Base-by-base conservation (phyloP, 495 filamentous ascomycete genomes). In the Jackrogersella minutella region DNA sequence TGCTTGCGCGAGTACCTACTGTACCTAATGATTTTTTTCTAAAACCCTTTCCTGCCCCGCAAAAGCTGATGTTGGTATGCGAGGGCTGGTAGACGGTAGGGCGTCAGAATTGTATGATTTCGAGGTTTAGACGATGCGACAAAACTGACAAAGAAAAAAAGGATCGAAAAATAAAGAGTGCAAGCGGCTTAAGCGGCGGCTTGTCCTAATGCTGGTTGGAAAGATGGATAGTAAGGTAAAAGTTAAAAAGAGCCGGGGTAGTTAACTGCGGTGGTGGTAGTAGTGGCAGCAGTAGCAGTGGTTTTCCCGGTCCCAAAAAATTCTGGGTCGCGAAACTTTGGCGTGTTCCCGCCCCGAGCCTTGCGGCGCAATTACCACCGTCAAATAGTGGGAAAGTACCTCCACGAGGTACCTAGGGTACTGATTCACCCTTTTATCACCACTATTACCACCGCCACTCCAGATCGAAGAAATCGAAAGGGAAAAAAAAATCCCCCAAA, bases 271-370 rank as follows among this genome's bases (percentile, higher is more conserved):
- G n/a, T n/a, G n/a, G n/a, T n/a, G n/a, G n/a, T n/a, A n/a, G n/a
- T n/a, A n/a, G n/a, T n/a, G n/a, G n/a, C n/a, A n/a, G n/a, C n/a
- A 22, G 17, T 26, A 34, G 36, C 55, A 51, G 43, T 56, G 37
- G 44, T 47, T 46, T 59, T 58, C 40, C 47, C 54, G 17, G 33
- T 16, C 44, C 34, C 24, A 47, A 67, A 61, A 54, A 64, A 65
- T 36, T 64, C 56, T 68, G 69, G 65, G 59, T 71, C 68, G 68
- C 68, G 50, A 67, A 58, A 66, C 44, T 66, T 14, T 64, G 60
- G 58, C 64, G 51, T 56, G 37, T 52, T 1, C 43, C 28, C 37
- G 37, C 28, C 28, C 53, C 52, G 51, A 66, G 64, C 56, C 64
- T 66, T 59, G 57, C 64, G 64, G 51, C 51, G 47, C 24, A 54